Percentiles rank a stretch among this genome's conserved stretches.
Conservation (phyloP, 2,329 filamentous ascomycete species). For the Herpotrichia juniperi region DNA sequence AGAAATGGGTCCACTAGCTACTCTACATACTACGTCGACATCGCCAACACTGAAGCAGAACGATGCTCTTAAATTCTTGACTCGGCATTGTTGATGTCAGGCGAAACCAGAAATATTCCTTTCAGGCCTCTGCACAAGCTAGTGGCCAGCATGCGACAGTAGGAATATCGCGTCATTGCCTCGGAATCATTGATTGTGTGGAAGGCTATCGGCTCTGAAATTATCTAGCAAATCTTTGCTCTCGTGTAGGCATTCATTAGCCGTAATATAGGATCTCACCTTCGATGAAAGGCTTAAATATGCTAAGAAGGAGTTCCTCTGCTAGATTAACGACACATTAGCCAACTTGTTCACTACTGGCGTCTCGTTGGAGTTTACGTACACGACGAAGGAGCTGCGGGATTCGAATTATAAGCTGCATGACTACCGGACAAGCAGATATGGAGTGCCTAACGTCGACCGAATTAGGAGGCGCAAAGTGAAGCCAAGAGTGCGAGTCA, state of each 20-base stretch:
- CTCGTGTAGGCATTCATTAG: conserved; percentile 3
- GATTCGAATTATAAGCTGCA: conserved; percentile 10
- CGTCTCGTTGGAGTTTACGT: conserved; percentile 5
- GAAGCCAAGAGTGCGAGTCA: conserved; percentile 8
- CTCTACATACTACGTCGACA: conserved; percentile 12
- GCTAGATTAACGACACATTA: conserved; percentile 5
- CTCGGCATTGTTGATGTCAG: neutral
- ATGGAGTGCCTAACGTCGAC: conserved; percentile 2
- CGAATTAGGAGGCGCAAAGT: conserved; percentile 7
- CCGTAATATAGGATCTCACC: neutral
- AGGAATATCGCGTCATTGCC: conserved; percentile 10
- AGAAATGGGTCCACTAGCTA: conserved; percentile 6
- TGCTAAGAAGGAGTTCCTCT: conserved; percentile 10
- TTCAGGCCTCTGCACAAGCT: conserved; percentile 5
- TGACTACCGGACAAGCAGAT: conserved; percentile 3
- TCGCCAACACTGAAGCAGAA: conserved; percentile 5
- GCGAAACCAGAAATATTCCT: conserved; percentile 1
- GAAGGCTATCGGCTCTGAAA: conserved; percentile 9
- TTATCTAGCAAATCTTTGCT: conserved; percentile 3
- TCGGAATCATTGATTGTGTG: conserved; percentile 8
- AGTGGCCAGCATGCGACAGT: conserved; percentile 12
- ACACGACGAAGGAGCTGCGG: conserved; percentile 9
- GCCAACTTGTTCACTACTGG: conserved; percentile 2
- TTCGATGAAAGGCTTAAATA: conserved; percentile 2
- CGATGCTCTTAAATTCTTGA: conserved; percentile 8